These are phyloP conservation scores for Parastagonospora avenae DNA, from an alignment of 2,329 filamentous ascomycete genomes.

Conservation along the genomic window DNA sequence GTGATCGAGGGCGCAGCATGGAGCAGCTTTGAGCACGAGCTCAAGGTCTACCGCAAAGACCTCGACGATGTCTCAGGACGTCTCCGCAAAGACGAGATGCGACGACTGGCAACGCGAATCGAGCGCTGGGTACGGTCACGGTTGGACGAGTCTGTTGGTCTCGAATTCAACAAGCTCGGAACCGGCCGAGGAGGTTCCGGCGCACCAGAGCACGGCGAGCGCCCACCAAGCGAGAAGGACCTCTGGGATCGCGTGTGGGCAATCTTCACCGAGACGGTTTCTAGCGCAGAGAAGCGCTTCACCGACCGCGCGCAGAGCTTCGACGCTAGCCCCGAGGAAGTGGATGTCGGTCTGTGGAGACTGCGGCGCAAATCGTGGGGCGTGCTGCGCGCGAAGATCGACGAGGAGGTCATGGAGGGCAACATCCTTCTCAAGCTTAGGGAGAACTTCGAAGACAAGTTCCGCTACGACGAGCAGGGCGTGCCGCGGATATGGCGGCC, in stretches of 20 bases:
- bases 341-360: conserved; percentile 90
- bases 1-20: conserved; percentile 80
- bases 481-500: conserved; percentile 97
- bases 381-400: conserved; percentile 85
- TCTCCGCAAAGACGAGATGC: conserved; percentile 93
- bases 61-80: conserved; percentile 85
- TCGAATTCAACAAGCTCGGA: conserved; percentile 96
- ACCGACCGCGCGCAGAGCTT: conserved; percentile 89
- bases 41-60: conserved; percentile 83
- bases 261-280: conserved; percentile 80
- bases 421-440: conserved; percentile 93
- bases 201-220: conserved; percentile 77
- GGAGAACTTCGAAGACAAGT: conserved; percentile 99
- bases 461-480: conserved; percentile 93
- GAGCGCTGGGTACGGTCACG: conserved; percentile 93
- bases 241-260: conserved; percentile 97
- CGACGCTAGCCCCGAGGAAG: conserved; percentile 88
- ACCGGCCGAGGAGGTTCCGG: conserved; percentile 83
- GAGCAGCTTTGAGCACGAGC: conserved; percentile 85
- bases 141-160: conserved; percentile 81
- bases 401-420: conserved; percentile 97
- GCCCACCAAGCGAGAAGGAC: conserved; percentile 74
- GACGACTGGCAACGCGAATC: conserved; percentile 84
- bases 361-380: conserved; percentile 93
- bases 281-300: conserved; percentile 84